Evolutionary conservation across 495 filamentous ascomycete genomes (phyloP), one percentile per base, ranked within the genome.

Genomic region (Penicillium atrosanguineum): DNA sequence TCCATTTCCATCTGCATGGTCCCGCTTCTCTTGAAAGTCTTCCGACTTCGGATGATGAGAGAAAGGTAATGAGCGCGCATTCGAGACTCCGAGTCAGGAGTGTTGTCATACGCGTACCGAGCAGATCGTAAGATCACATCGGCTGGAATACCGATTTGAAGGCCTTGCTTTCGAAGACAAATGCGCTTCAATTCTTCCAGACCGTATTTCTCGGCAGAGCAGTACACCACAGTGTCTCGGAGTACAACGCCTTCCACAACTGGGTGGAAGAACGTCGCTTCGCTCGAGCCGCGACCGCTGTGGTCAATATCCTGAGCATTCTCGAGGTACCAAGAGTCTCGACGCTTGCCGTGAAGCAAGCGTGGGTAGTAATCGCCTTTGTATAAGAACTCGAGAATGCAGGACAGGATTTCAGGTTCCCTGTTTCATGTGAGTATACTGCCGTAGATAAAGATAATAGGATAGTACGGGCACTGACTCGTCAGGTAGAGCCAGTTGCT

Each of bases 1-100:
- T 95, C 88, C 91, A 97, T 96, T 81, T 97, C 91, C 78, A 87
- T 85, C 82, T 95, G 90, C 91, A 97, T 93, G 63, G 90, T 95
- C 69, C 90, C 91, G 76, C 91, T 95, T 70, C 84, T 83, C 85
- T 95, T 95, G 78, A 96, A 96, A 60, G 87, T 92, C 79, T 89
- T 88, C 69, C 91, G 88, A 75, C 86, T 89, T 71, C 90, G 83
- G 78, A 96, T 95, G 69, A 96, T 94, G 71, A 95, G 84, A 64
- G 90, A 89, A 67, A 96, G 83, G 79, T 94, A 96, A 73, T 94
- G 89, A 76, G 91, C 90, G 76, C 91, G 91, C 58, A 97, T 85
- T 62, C 84, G 83, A 61, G 84, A 89, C 76, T 97, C 91, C 50
- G 84, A 86, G 76, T 95, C 89, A 59, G 90, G 90, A 50, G 91